phyloP scores from a whole-genome alignment of 345 rosid genomes.

The Psidium guajava region DNA sequence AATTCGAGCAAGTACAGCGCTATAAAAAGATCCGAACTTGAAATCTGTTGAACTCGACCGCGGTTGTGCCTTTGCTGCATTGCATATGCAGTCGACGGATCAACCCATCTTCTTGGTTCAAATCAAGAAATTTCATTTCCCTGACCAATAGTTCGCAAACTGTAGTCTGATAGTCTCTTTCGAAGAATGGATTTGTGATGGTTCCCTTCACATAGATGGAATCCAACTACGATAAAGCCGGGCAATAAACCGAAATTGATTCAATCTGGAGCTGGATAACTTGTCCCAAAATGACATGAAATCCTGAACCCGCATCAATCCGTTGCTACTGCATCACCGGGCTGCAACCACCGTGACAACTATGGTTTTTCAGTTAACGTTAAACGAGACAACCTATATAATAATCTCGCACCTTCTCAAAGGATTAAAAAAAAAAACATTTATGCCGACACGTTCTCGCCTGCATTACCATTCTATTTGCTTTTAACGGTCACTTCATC shows the following conservation, averaged over 20 bases:
- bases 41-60: background rate
- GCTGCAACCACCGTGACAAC: too few relatives aligned
- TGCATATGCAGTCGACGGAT: background rate
- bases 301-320: background rate
- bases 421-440: too few relatives aligned
- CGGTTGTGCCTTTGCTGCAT: background rate
- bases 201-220: background rate
- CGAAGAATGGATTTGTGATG: background rate
- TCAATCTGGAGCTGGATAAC: background rate
- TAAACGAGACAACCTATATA: too few relatives aligned
- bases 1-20: background rate
- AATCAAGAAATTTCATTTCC: background rate
- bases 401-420: too few relatives aligned
- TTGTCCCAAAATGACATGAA: background rate
- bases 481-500: too few relatives aligned
- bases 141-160: background rate
- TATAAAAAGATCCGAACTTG: background rate
- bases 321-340: background rate
- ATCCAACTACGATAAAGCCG: background rate
- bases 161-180: background rate
- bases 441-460: too few relatives aligned
- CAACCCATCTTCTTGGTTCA: too few relatives aligned
- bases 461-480: too few relatives aligned
- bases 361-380: too few relatives aligned
- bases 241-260: background rate